Evolutionary conservation across 2,329 filamentous ascomycete species (phyloP).

Genomic region (Plectosphaerella plurivora): DNA sequence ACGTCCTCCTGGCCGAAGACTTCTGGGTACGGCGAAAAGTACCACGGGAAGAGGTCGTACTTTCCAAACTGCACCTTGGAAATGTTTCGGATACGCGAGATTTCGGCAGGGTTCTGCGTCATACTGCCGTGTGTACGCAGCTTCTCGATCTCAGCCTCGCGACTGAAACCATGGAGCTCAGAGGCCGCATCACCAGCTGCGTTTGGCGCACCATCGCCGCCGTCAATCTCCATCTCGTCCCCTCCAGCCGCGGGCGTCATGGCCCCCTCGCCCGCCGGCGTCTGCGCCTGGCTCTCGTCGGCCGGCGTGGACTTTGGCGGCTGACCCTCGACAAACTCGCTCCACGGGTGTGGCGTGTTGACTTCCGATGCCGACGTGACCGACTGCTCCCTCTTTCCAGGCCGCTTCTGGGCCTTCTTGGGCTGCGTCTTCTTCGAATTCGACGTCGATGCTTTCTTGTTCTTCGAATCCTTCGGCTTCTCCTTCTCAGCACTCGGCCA

Average conservation of each 20-base stretch:
- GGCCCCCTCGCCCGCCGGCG: constrained; percentile 34
- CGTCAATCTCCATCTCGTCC: constrained; percentile 53
- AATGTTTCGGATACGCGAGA: constrained; percentile 92
- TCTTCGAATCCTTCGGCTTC: constrained; percentile 69
- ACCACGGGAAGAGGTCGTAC: constrained; percentile 93
- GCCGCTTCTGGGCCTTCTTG: constrained; percentile 56
- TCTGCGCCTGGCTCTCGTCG: constrained; percentile 40
- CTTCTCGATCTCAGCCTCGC: constrained; percentile 94
- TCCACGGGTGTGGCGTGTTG: constrained; percentile 50
- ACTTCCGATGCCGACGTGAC: constrained; percentile 47
- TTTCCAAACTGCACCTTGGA: constrained; percentile 91
- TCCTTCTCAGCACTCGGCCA: constrained; percentile 91
- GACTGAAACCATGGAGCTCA: constrained; percentile 57
- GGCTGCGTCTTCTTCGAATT: constrained; percentile 51
- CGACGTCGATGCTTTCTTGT: constrained; percentile 61
- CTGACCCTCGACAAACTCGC: constrained; percentile 46
- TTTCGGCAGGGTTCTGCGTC: constrained; percentile 97
- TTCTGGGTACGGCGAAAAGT: constrained; percentile 95
- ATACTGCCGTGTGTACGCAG: constrained; percentile 91
- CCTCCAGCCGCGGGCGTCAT: constrained; percentile 37
- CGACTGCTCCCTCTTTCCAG: constrained; percentile 51
- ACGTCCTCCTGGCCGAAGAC: constrained; percentile 83
- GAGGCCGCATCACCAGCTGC: constrained; percentile 22
- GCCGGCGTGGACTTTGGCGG: constrained; percentile 37
- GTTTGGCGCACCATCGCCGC: constrained; percentile 39